Evolutionary conservation across 225 moss, liverwort and hornwort genomes (phyloP), one percentile per base, ranked within the genome.

Genomic region (Straminergon stramineum): DNA sequence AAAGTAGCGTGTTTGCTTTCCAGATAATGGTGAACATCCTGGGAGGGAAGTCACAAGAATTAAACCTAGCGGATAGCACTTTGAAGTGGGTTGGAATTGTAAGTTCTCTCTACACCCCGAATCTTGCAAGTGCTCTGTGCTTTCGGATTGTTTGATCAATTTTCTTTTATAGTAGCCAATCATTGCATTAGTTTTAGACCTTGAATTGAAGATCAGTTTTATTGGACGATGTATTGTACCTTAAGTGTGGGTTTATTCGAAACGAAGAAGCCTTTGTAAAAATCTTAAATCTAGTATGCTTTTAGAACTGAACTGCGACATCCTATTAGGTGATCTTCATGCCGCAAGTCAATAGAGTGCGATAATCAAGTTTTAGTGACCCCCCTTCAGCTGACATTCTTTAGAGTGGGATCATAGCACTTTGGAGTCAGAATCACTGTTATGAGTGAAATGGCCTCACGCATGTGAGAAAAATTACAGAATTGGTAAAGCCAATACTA

Each of bases 11-110:
- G 70, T 57, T 84, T 86, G 66, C 73, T 80, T 84, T 89, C 65
- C 91, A 95, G 94, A 90, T 90, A 79, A 92, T 92, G 93, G 86
- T 90, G 74, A 92, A 92, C 80, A 81, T 85, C 37, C 85, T 93
- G 58, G 91, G 73, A 87, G 89, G 87, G 63, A 89, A 88, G 65
- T 81, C 89, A 24, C 88, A 92, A 85, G 87, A 92, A 51, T 66
- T 90, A 6, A 75, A 83, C 71, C 75, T 85, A n/a, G 65, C 63
- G 31, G 52, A 92, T 57, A 68, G 75, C 55, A 64, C 52, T 79
- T 65, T 90, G 61, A 91, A 92, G 91, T 93, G 92, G 93, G 66
- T 86, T 90, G 94, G 94, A 69, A 92, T 92, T 84, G 94, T 95
- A 88, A 93, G 93, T 93, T 75, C 52, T 79, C 71, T 79, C 37